Conservation (phyloP, 2,329 filamentous ascomycete species). For the Phaeosphaeria sp. region DNA sequence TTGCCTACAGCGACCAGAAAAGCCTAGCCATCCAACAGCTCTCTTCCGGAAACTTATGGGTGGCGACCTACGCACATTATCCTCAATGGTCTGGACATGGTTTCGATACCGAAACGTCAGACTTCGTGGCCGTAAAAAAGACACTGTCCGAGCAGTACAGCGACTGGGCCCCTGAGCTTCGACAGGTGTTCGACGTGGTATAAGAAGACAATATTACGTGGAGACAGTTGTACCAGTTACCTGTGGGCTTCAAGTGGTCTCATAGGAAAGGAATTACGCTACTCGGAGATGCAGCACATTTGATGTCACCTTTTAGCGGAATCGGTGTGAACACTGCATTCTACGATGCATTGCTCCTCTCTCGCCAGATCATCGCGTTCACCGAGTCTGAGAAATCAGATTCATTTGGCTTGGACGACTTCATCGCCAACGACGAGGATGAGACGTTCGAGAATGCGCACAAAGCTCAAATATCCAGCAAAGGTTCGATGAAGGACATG, state of each 20-base stretch:
- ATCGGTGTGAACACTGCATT: slow-evolving; percentile 50
- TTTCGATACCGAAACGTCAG: slow-evolving; percentile 25
- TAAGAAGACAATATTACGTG: slow-evolving; percentile 24
- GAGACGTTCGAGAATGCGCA: slow-evolving; percentile 49
- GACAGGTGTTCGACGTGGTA: slow-evolving; percentile 30
- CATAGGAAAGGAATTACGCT: slow-evolving; percentile 48
- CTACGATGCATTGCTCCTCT: slow-evolving; percentile 44
- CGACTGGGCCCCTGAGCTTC: slow-evolving; percentile 41
- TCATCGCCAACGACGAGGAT: slow-evolving; percentile 43
- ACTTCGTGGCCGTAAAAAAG: slow-evolving; percentile 23
- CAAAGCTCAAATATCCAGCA: slow-evolving; percentile 44
- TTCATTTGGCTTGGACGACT: slow-evolving; percentile 25
- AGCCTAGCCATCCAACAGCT: slow-evolving; percentile 39
- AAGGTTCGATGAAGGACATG: slow-evolving; percentile 56
- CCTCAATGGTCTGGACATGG: slow-evolving; percentile 29
- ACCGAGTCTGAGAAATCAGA: slow-evolving; percentile 6
- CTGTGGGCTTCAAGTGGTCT: slow-evolving; percentile 47
- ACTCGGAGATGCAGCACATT: slow-evolving; percentile 51
- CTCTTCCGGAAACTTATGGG: slow-evolving; percentile 41
- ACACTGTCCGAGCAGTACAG: slow-evolving; percentile 29
- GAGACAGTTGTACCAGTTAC: slow-evolving; percentile 49
- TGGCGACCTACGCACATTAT: slow-evolving; percentile 28
- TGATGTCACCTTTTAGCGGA: slow-evolving; percentile 48
- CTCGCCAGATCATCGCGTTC: slow-evolving; percentile 41
- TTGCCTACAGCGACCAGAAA: slow-evolving; percentile 38